phyloP scores from a whole-genome alignment of 2,329 filamentous ascomycete genomes.

The Gnomoniopsis sp. region DNA sequence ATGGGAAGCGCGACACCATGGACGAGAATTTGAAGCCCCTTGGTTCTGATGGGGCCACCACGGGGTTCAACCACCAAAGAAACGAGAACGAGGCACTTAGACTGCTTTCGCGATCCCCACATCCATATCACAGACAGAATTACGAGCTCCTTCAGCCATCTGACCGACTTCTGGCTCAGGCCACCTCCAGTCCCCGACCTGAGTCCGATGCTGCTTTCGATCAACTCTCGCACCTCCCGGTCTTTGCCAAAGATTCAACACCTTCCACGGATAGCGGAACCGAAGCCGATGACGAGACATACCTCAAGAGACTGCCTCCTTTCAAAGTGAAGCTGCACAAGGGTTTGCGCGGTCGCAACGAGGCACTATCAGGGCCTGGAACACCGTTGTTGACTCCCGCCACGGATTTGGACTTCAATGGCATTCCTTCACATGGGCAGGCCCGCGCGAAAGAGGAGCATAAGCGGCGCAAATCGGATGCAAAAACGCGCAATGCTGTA shows the following conservation, averaged over 20 bases:
- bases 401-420: conserved; percentile 37
- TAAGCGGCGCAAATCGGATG: conserved; percentile 25
- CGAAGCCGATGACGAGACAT: conserved; percentile 91
- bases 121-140: conserved; percentile 63
- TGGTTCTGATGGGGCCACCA: conserved; percentile 26
- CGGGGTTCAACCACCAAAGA: conserved; percentile 18
- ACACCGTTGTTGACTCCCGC: conserved; percentile 53
- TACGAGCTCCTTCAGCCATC: conserved; percentile 50
- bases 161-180: conserved; percentile 22
- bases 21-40: conserved; percentile 40
- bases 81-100: conserved; percentile 40
- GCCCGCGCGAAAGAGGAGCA: conserved; percentile 16
- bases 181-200: conserved; percentile 17
- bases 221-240: conserved; percentile 23
- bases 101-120: conserved; percentile 58
- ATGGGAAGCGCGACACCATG: conserved; percentile 38
- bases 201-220: conserved; percentile 22
- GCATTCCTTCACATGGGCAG: conserved; percentile 20
- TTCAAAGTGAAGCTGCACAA: conserved; percentile 72
- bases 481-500: conserved; percentile 44
- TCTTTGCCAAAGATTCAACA: conserved; percentile 48
- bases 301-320: conserved; percentile 80
- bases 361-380: conserved; percentile 49
- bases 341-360: conserved; percentile 65
- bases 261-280: conserved; percentile 85